Conservation (phyloP, 1,284 basidiomycete species). For the Marasmius tenuissimus region DNA sequence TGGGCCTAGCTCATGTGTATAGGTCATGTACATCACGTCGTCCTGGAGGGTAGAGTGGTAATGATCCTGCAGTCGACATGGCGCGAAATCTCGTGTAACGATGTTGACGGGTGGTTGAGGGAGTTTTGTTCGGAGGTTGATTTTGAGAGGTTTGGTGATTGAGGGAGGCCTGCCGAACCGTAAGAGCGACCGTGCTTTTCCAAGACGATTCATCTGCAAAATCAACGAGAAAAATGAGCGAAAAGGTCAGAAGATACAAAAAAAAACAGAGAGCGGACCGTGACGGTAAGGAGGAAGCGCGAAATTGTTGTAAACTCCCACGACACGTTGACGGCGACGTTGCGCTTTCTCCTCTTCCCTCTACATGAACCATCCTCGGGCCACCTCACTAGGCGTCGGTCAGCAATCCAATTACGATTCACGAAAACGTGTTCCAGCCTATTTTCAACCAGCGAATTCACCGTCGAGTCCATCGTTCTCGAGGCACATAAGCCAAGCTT, state of each 20-base stretch:
- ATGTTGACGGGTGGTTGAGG: conserved; percentile 68
- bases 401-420: not conserved
- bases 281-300: too few species aligned
- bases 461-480: not conserved
- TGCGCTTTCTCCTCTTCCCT: not conserved
- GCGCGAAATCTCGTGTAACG: conserved; percentile 69
- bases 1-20: conserved; percentile 68
- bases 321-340: too few species aligned
- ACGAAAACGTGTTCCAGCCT: not conserved
- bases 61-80: conserved; percentile 81
- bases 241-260: too few species aligned
- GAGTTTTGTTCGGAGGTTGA: conserved; percentile 50
- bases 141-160: conserved; percentile 45
- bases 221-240: not conserved
- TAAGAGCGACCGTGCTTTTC: conserved; percentile 25
- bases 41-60: conserved; percentile 83
- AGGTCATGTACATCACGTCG: conserved; percentile 95
- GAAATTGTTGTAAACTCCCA: too few species aligned
- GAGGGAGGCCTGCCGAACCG: conserved; percentile 50
- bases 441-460: not conserved
- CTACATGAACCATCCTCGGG: not conserved
- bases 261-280: too few species aligned
- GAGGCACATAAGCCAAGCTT: not conserved
- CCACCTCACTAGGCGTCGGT: not conserved
- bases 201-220: not conserved